Evolutionary conservation across 2,329 filamentous ascomycete genomes (phyloP).

Genomic region (Tolypocladium tropicale): DNA sequence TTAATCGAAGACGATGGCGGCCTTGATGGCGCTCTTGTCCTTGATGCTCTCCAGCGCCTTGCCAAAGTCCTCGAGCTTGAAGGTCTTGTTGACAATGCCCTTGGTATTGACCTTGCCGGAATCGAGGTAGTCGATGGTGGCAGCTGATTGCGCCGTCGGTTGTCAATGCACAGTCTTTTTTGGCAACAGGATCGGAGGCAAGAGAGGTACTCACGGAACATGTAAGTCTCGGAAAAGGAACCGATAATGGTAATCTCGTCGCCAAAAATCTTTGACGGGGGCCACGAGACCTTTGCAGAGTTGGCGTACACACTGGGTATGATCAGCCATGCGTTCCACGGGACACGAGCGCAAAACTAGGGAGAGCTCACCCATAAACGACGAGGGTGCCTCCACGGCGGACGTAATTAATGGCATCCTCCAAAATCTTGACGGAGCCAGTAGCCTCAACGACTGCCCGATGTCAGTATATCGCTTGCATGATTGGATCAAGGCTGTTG

Average conservation of each 20-base stretch:
- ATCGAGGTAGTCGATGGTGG: slow-evolving; percentile 43
- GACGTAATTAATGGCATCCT: slow-evolving; percentile 62
- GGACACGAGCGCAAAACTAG: background rate
- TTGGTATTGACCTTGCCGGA: slow-evolving; percentile 50
- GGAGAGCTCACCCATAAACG: slow-evolving; percentile 42
- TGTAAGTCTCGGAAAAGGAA: slow-evolving; percentile 64
- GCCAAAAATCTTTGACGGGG: slow-evolving; percentile 61
- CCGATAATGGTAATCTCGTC: slow-evolving; percentile 63
- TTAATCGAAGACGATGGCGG: slow-evolving; percentile 60
- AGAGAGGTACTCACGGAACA: slow-evolving; percentile 43
- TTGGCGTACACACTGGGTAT: slow-evolving; percentile 48
- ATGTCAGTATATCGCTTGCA: slow-evolving; percentile 6
- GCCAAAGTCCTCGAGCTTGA: slow-evolving; percentile 62
- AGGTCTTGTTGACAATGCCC: slow-evolving; percentile 65
- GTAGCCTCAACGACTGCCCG: slow-evolving; percentile 53
- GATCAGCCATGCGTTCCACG: slow-evolving; percentile 2
- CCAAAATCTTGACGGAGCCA: slow-evolving; percentile 57
- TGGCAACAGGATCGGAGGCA: background rate
- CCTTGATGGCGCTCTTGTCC: slow-evolving; percentile 66
- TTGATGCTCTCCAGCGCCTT: slow-evolving; percentile 61
- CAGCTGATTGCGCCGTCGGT: slow-evolving; percentile 14
- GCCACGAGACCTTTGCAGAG: slow-evolving; percentile 53
- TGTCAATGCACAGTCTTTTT: background rate
- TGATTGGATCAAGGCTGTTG: background rate
- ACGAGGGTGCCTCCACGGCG: slow-evolving; percentile 61